Percentiles rank a stretch among this genome's conserved stretches.
These are phyloP conservation scores for Whalleya microplaca DNA, from an alignment of 2,329 filamentous ascomycete species.

Conservation along the genomic window DNA sequence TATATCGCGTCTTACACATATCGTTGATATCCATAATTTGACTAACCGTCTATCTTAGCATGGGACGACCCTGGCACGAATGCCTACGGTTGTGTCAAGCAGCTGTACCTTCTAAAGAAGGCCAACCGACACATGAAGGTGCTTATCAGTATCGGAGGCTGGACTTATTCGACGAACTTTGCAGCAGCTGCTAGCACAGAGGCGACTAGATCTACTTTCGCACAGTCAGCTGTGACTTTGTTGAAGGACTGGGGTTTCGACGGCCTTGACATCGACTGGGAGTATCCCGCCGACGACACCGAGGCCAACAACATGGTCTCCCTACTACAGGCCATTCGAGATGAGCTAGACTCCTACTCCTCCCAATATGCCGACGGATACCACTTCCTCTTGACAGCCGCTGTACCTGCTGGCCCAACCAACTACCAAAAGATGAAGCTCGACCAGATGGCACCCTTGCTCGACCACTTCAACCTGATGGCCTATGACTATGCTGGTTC, in stretches of 20 bases:
- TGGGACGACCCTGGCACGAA: slow-evolving; percentile 71
- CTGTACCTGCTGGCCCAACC: slow-evolving; percentile 51
- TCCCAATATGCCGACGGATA: slow-evolving; percentile 48
- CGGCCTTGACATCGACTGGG: slow-evolving; percentile 46
- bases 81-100: slow-evolving; percentile 80
- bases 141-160: slow-evolving; percentile 81
- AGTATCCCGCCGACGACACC: slow-evolving; percentile 43
- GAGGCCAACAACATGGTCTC: slow-evolving; percentile 50
- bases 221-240: slow-evolving; percentile 67
- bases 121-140: slow-evolving; percentile 76
- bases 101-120: slow-evolving; percentile 78
- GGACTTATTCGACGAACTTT: slow-evolving; percentile 82
- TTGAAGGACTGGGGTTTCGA: slow-evolving; percentile 73
- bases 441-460: slow-evolving; percentile 46
- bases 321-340: slow-evolving; percentile 49
- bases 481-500: slow-evolving; percentile 74
- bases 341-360: slow-evolving; percentile 54
- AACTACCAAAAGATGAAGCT: slow-evolving; percentile 55
- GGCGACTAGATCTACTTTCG: slow-evolving; percentile 67
- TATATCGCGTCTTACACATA: background rate
- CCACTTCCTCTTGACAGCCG: slow-evolving; percentile 59
- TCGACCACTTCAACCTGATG: slow-evolving; percentile 68
- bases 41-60: slow-evolving; percentile 35
- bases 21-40: background rate
- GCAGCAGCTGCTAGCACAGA: slow-evolving; percentile 66